Evolutionary conservation across 169 alveolate species (phyloP).

Genomic region (Amoebophrya sp.): DNA sequence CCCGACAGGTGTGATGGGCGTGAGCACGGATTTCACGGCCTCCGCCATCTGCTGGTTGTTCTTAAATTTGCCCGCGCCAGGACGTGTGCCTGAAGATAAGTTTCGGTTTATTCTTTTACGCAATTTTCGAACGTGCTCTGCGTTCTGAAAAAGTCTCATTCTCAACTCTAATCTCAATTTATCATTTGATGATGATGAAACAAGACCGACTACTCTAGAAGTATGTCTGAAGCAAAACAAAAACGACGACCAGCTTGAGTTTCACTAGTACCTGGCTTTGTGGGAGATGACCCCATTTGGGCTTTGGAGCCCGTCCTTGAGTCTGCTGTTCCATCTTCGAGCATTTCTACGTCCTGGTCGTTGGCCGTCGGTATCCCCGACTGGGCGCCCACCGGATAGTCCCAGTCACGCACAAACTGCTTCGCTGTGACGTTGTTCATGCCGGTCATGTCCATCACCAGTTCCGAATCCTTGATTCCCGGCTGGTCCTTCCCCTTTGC

Average conservation of each 20-base stretch:
- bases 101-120: no score
- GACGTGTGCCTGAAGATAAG: no score
- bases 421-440: neutral
- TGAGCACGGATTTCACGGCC: neutral
- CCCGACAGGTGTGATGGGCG: conserved; percentile 6
- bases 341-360: neutral
- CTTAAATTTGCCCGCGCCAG: neutral
- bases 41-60: neutral
- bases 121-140: no score
- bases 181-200: no score
- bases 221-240: no score
- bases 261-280: no score
- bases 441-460: neutral
- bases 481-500: neutral
- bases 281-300: neutral
- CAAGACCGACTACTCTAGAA: no score
- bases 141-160: no score
- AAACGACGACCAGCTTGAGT: no score
- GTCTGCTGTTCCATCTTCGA: neutral
- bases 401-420: neutral
- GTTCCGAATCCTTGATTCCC: neutral
- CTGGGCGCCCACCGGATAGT: neutral
- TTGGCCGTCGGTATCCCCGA: neutral
- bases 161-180: no score
- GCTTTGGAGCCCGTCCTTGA: neutral